Evolutionary conservation across 78 protist genomes (phyloP), one percentile per base, ranked within the genome.

Genomic region (Planoprotostelium fungivorum): DNA sequence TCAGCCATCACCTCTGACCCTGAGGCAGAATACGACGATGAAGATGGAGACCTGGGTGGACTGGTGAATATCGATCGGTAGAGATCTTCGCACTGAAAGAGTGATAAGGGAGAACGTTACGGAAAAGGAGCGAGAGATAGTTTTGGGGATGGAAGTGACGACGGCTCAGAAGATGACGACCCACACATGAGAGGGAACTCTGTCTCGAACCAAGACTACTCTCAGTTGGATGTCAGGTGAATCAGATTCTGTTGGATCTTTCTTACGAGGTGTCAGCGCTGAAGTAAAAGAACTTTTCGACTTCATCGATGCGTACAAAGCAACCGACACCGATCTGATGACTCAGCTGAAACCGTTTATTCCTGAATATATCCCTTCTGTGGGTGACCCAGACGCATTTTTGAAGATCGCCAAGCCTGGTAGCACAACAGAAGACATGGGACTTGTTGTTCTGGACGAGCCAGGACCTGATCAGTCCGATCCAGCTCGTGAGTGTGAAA

Each of bases 351-450:
- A 87, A 1, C 97, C 98, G 28, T 96, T 95, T 91, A 90, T 96
- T 28, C 96, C 98, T 0, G 97, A 96, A 37, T 95, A 88, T 90
- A 91, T 96, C 36, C 98, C 98, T 9, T 87, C 97, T 0, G 89
- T 96, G 23, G 95, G 94, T 16, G 95, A 91, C 73, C 83, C 90
- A 36, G 94, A 95, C 37, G 91, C 92, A 28, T 94, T 94, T 36
- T 0, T 91, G 87, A 94, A 94, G 90, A 89, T 92, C 25, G 93
- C 96, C 31, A 92, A 96, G 28, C 97, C 97, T 0, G 96, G 94
- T 35, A 89, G 83, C 0, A 5, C 85, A 51, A 73, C 86, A 0
- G 63, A 0, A 1, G 28, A 1, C 84, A 94, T 96, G 29, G 98
- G 96, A 31, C 83, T 96, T 25, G 34, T 88, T 0, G 91, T 93